phyloP scores from a whole-genome alignment of 2,329 filamentous ascomycete species.

The Blastomyces gilchristii region DNA sequence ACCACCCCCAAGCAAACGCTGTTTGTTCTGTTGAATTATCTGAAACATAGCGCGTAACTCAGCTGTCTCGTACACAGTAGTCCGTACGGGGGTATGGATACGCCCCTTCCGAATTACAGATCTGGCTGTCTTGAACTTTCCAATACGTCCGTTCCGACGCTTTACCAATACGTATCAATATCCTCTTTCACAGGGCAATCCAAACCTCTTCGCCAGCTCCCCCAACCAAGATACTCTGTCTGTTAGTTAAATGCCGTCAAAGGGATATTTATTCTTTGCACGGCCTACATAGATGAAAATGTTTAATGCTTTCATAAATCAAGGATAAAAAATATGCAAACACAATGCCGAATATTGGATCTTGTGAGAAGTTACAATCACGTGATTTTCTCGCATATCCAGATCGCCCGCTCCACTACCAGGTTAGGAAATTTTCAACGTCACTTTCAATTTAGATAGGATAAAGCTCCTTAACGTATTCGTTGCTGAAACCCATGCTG shows the following conservation, averaged over 20 bases:
- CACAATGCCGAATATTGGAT: no score
- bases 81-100: neutral
- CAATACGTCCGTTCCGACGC: neutral
- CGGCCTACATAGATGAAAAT: no score
- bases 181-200: neutral
- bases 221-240: no score
- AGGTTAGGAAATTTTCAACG: neutral
- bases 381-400: neutral
- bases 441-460: neutral
- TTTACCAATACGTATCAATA: neutral
- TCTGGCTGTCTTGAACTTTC: neutral
- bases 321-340: no score
- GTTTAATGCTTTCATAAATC: no score
- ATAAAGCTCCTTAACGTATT: neutral
- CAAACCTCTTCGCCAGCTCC: neutral
- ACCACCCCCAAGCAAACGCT: neutral
- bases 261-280: no score
- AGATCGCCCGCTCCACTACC: neutral
- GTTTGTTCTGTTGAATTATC: neutral
- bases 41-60: neutral
- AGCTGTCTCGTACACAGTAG: neutral
- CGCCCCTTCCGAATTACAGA: neutral
- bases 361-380: neutral
- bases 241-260: no score
- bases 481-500: neutral